Percentiles rank a stretch among this genome's conserved stretches.
phyloP scores from a whole-genome alignment of 305 asterid species.

The Stenogyne calaminthoides region DNA sequence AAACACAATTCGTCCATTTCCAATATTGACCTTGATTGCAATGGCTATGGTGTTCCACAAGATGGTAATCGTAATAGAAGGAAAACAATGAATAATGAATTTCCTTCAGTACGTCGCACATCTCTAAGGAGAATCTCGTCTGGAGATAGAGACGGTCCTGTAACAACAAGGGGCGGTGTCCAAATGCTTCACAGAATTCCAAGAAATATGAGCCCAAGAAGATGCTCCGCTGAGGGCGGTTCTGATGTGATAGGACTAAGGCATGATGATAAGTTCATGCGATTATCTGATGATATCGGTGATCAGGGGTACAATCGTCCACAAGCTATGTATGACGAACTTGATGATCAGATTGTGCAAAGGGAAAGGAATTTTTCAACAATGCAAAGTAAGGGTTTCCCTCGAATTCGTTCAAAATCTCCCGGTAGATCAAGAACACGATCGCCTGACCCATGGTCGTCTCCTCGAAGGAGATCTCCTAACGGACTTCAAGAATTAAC shows the following conservation, averaged over 20 bases:
- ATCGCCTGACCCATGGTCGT: slow-evolving; percentile 75
- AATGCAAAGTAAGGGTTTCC: slow-evolving; percentile 62
- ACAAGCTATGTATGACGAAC: slow-evolving; percentile 54
- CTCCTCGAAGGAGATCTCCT: slow-evolving; percentile 74
- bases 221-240: slow-evolving; percentile 45
- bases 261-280: slow-evolving; percentile 52
- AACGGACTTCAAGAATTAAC: slow-evolving; percentile 50
- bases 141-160: slow-evolving; percentile 53
- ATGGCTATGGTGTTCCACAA: slow-evolving; percentile 48
- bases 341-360: slow-evolving; percentile 50
- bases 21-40: slow-evolving; percentile 51
- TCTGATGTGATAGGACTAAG: slow-evolving; percentile 43
- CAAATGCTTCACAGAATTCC: slow-evolving; percentile 53
- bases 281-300: slow-evolving; percentile 53
- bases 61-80: slow-evolving; percentile 49
- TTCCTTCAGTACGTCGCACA: slow-evolving; percentile 50
- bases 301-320: slow-evolving; percentile 50
- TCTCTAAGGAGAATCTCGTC: slow-evolving; percentile 64
- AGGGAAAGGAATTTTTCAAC: slow-evolving; percentile 61
- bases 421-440: slow-evolving; percentile 66
- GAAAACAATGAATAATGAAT: slow-evolving; percentile 52
- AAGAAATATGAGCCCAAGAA: slow-evolving; percentile 58
- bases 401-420: slow-evolving; percentile 65
- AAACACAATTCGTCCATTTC: slow-evolving; percentile 46
- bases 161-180: slow-evolving; percentile 40